phyloP scores from a whole-genome alignment of 768 basidiomycete genomes.

The Trametes villosa region DNA sequence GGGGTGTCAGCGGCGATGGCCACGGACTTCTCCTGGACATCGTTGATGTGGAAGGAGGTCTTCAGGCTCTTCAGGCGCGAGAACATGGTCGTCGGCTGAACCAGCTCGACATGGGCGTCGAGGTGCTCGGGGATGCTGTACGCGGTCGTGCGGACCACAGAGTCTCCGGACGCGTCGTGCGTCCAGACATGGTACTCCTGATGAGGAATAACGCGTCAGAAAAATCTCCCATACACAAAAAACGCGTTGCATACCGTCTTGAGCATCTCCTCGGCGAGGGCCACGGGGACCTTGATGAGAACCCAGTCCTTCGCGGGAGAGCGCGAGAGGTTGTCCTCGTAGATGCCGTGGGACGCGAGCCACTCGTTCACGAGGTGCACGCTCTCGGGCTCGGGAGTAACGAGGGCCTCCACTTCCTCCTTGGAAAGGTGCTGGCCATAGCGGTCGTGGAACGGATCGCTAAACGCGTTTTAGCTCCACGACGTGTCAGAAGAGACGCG shows the following conservation, averaged over 20 bases:
- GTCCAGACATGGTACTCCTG: constrained; percentile 70
- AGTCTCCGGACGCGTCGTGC: constrained; percentile 55
- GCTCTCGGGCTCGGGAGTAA: constrained; percentile 60
- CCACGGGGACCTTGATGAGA: constrained; percentile 58
- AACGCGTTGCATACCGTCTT: constrained; percentile 53
- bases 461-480: constrained; percentile 1
- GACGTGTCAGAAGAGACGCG: background rate
- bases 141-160: constrained; percentile 64
- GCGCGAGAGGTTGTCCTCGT: constrained; percentile 49
- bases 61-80: constrained; percentile 48
- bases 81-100: constrained; percentile 78
- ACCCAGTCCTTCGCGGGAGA: constrained; percentile 77
- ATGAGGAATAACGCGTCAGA: background rate
- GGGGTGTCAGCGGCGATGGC: constrained; percentile 13
- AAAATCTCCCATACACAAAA: too few relatives aligned
- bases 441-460: constrained; percentile 35
- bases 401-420: constrained; percentile 63
- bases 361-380: constrained; percentile 61
- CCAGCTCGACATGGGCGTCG: constrained; percentile 63
- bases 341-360: constrained; percentile 60
- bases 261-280: constrained; percentile 70
- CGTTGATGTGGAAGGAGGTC: constrained; percentile 40
- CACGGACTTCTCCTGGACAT: constrained; percentile 4
- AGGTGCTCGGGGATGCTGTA: constrained; percentile 68
- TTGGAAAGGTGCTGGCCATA: constrained; percentile 56